phyloP scores from a whole-genome alignment of 805 yeast species.

The Candida adriatica region DNA sequence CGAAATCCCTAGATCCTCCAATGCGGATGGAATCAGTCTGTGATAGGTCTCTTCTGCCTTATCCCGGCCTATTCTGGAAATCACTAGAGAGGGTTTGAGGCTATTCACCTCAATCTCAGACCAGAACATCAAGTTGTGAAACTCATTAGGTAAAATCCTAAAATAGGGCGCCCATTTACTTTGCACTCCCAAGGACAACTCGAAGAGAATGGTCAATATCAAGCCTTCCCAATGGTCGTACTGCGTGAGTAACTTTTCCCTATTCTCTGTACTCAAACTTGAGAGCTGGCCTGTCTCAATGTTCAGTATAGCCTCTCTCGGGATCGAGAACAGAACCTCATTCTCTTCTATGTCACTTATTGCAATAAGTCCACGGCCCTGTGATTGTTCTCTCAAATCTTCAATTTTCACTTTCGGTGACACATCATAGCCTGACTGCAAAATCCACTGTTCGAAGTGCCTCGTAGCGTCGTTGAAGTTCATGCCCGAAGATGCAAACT shows the following conservation, averaged over 20 bases:
- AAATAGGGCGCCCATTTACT: slow-evolving; percentile 71
- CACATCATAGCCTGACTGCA: slow-evolving; percentile 34
- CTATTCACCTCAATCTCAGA: slow-evolving; percentile 43
- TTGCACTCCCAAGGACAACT: slow-evolving; percentile 35
- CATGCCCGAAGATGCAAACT: slow-evolving; percentile 3
- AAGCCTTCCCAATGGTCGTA: slow-evolving; percentile 74
- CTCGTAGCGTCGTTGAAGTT: slow-evolving; percentile 27
- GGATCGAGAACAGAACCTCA: slow-evolving; percentile 65
- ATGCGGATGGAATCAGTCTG: slow-evolving; percentile 33
- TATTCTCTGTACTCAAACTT: slow-evolving; percentile 25
- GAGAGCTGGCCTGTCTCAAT: slow-evolving; percentile 48
- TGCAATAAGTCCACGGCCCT: slow-evolving; percentile 80
- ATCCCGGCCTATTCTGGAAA: slow-evolving; percentile 63
- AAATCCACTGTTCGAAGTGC: slow-evolving; percentile 40
- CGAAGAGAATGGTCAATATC: slow-evolving; percentile 61
- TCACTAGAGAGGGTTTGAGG: slow-evolving; percentile 65
- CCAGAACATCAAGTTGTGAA: slow-evolving; percentile 82
- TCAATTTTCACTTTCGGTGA: slow-evolving; percentile 51
- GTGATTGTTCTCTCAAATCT: slow-evolving; percentile 51
- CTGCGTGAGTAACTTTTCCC: slow-evolving; percentile 29
- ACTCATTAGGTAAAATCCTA: slow-evolving; percentile 55
- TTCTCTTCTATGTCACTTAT: slow-evolving; percentile 48
- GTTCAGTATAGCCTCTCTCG: slow-evolving; percentile 50
- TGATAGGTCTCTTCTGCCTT: slow-evolving; percentile 57
- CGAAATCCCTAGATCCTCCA: slow-evolving; percentile 32